Base-by-base conservation (phyloP, 768 basidiomycete species). In the Russula griseocarnosa region DNA sequence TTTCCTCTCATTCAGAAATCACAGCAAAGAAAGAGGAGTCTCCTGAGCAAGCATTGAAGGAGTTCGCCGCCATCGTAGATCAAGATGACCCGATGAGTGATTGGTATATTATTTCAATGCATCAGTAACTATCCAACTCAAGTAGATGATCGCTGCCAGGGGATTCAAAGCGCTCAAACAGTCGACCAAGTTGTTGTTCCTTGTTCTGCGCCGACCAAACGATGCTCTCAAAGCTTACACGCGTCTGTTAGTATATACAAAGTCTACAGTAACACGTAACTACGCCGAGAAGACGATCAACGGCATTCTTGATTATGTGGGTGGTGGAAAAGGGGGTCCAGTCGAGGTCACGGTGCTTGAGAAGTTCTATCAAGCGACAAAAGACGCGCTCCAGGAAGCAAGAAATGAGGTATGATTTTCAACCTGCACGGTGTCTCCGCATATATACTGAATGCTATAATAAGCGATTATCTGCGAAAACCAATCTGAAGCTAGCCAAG, bases 211-310 rank as follows among this genome's bases (percentile, higher is more conserved):
- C 69, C 80, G 92, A 71, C 94, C 94, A 24, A 81, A 82, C 52
- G 90, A 95, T 56, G 97, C 97, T 0, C 77, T 98, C 62, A 78
- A 83, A 72, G 88, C 94, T 9, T 99, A 99, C 73, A 87, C 79
- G 22, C 83, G 88, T 68, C 82, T 99, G 5, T 79, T 99, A 58
- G 86, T 88, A 0, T 98, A 98, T 76, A 98, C 95, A 14, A 98
- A 96, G 74, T 93, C 91, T 16, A 91, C 92, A 3, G 93, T 97
- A 22, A 97, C 94, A 3, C 85, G 94, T 36, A 96, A 96, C 73
- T 92, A 96, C 71, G 94, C 96, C 13, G 97, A 99, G 75, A 99
- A 98, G 80, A 90, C 92, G 20, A 99, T 99, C 79, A 99, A 99
- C 73, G 91, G 92, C 61, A 97, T 99, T 67, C 79, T 99, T 68